Evolutionary conservation across 148 eudicot genomes (phyloP).

Genomic region (Chenopodium suecicum): DNA sequence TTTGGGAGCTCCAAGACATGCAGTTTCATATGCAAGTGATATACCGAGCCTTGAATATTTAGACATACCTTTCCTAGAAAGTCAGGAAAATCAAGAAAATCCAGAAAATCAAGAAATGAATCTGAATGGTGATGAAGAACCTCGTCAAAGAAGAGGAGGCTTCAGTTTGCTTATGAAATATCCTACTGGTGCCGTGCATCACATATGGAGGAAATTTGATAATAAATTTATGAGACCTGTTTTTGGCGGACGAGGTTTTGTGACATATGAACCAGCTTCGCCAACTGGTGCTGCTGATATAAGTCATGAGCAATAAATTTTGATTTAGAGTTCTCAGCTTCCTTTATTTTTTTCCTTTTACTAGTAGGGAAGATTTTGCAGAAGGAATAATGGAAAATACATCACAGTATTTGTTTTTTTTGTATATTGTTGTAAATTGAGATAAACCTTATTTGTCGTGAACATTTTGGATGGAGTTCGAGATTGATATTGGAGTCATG

Average conservation of each 20-base stretch:
- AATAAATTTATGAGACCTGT: conserved; percentile 90
- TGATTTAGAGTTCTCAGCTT: not conserved
- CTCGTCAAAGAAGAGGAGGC: conserved; percentile 29
- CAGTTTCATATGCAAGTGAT: conserved; percentile 44
- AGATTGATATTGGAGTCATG: not conserved
- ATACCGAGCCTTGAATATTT: conserved; percentile 56
- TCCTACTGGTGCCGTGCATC: conserved; percentile 67
- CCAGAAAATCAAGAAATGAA: conserved; percentile 29
- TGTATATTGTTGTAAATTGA: conserved; percentile 8
- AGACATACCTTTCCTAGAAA: conserved; percentile 43
- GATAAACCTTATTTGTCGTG: not conserved
- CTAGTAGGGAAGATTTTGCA: not conserved
- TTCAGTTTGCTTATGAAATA: conserved; percentile 54
- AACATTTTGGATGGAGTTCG: not conserved
- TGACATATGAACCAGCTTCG: conserved; percentile 71
- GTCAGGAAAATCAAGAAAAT: conserved; percentile 31
- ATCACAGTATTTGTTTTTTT: not conserved
- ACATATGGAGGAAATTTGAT: conserved; percentile 91
- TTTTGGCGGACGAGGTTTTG: conserved; percentile 95
- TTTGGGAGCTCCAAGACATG: conserved; percentile 34
- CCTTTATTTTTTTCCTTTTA: not conserved
- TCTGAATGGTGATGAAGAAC: conserved; percentile 19
- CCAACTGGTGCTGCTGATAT: conserved; percentile 58
- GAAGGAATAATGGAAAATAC: conserved; percentile 8
- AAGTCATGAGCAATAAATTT: conserved; percentile 26